Conservation (phyloP, 805 yeast genomes). For the Blastobotrys terrestris region DNA sequence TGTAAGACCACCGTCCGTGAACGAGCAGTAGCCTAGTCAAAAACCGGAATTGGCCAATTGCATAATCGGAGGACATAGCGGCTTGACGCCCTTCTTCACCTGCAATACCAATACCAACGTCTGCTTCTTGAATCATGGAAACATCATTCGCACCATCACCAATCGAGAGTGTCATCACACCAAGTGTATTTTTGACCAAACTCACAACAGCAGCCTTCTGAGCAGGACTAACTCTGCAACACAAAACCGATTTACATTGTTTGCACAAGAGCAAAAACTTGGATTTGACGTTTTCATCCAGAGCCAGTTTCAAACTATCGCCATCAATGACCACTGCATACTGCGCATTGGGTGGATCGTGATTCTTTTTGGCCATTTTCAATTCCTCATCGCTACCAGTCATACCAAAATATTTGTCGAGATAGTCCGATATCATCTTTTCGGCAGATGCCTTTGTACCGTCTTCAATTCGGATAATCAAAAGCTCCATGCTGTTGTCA, state of each 20-base stretch:
- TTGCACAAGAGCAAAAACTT: conserved; percentile 69
- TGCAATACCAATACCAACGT: conserved; percentile 80
- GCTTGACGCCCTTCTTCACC: conserved; percentile 88
- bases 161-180: conserved; percentile 74
- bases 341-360: conserved; percentile 52
- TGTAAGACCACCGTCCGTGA: conserved; percentile 80
- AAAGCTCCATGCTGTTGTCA: conserved; percentile 62
- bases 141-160: conserved; percentile 89
- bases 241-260: conserved; percentile 68
- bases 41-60: conserved; percentile 72
- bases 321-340: conserved; percentile 72
- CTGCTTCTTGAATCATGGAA: conserved; percentile 83
- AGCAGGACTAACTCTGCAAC: conserved; percentile 83
- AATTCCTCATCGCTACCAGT: conserved; percentile 45
- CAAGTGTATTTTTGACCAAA: conserved; percentile 57
- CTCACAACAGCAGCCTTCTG: conserved; percentile 74
- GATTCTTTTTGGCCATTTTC: conserved; percentile 51
- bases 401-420: conserved; percentile 47
- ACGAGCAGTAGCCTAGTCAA: conserved; percentile 59
- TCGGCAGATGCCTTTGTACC: conserved; percentile 27
- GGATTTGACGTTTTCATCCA: conserved; percentile 39
- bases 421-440: conserved; percentile 40
- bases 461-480: conserved; percentile 44
- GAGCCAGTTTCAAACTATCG: conserved; percentile 51
- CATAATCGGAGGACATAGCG: conserved; percentile 81